A percentile compares a stretch with the other conserved stretches of the same genome.
phyloP scores from a whole-genome alignment of 2,329 filamentous ascomycete species.

The Hypoxylon rubiginosum region DNA sequence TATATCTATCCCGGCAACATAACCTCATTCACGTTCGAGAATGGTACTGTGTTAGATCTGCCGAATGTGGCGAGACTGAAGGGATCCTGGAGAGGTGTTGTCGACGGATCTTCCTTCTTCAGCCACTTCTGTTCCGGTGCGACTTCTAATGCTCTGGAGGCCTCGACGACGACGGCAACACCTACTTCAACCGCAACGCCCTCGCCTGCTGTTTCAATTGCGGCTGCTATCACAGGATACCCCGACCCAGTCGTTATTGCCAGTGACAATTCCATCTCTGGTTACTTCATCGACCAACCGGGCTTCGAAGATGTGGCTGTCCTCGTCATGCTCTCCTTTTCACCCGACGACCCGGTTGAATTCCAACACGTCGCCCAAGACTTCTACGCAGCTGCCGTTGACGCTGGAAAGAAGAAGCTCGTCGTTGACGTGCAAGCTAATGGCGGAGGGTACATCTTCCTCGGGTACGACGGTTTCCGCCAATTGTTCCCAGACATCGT shows the following conservation, averaged over 20 bases:
- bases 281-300: slow-evolving; percentile 52
- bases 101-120: slow-evolving; percentile 52
- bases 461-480: slow-evolving; percentile 69
- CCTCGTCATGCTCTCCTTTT: slow-evolving; percentile 50
- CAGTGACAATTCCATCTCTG: slow-evolving; percentile 49
- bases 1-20: slow-evolving; percentile 57
- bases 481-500: slow-evolving; percentile 65
- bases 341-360: slow-evolving; percentile 47
- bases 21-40: slow-evolving; percentile 57
- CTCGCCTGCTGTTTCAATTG: slow-evolving; percentile 27
- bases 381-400: slow-evolving; percentile 54
- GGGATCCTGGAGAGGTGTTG: slow-evolving; percentile 52
- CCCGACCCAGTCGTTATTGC: slow-evolving; percentile 50
- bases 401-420: slow-evolving; percentile 67
- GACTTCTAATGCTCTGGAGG: slow-evolving; percentile 2
- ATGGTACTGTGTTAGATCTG: slow-evolving; percentile 53
- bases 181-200: slow-evolving; percentile 13
- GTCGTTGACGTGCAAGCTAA: slow-evolving; percentile 70
- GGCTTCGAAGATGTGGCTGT: slow-evolving; percentile 53
- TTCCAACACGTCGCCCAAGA: slow-evolving; percentile 52
- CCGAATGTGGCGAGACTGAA: slow-evolving; percentile 55
- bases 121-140: slow-evolving; percentile 47
- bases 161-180: slow-evolving; percentile 20
- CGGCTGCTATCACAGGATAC: slow-evolving; percentile 35
- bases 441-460: slow-evolving; percentile 66